These are phyloP conservation scores for Pisolithus sp. DNA, from an alignment of 768 basidiomycete species.

Conservation along the genomic window DNA sequence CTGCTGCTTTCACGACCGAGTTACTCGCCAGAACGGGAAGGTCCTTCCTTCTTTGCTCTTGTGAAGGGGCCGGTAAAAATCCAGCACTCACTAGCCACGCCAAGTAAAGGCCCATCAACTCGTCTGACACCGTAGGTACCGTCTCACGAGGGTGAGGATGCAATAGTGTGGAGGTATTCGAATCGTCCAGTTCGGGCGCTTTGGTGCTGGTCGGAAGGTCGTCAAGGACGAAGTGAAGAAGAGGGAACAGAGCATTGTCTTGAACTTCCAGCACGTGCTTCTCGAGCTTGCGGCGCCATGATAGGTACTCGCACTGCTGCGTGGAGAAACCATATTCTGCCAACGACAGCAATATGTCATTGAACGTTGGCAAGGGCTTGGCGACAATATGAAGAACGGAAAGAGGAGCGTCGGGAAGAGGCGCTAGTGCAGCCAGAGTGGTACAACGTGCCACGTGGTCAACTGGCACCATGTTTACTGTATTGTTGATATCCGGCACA, in stretches of 20 bases:
- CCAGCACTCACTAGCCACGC: slow-evolving; percentile 86
- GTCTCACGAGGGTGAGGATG: slow-evolving; percentile 30
- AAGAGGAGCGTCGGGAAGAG: slow-evolving; percentile 41
- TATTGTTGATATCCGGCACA: slow-evolving; percentile 96
- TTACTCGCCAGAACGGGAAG: slow-evolving; percentile 42
- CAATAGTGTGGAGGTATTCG: slow-evolving; percentile 69
- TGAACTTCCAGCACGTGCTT: slow-evolving; percentile 91
- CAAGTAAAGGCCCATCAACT: slow-evolving; percentile 79
- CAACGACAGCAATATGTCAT: slow-evolving; percentile 71
- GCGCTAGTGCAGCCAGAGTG: slow-evolving; percentile 62
- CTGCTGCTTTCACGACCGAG: slow-evolving; percentile 53
- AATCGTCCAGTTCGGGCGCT: slow-evolving; percentile 82
- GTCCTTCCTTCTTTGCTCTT: slow-evolving; percentile 30
- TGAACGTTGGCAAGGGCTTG: slow-evolving; percentile 82
- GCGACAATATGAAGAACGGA: slow-evolving; percentile 83
- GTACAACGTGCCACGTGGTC: slow-evolving; percentile 89
- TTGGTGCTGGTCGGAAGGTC: slow-evolving; percentile 97
- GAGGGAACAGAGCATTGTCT: slow-evolving; percentile 95
- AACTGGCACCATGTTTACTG: slow-evolving; percentile 97
- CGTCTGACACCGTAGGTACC: slow-evolving; percentile 62
- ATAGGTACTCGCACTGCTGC: slow-evolving; percentile 76
- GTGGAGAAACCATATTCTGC: slow-evolving; percentile 75
- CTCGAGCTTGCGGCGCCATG: slow-evolving; percentile 89
- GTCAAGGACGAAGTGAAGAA: slow-evolving; percentile 95
- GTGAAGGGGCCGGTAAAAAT: slow-evolving; percentile 62